Evolutionary conservation across 2,329 filamentous ascomycete genomes (phyloP).

Genomic region (Penicillium nordicum): DNA sequence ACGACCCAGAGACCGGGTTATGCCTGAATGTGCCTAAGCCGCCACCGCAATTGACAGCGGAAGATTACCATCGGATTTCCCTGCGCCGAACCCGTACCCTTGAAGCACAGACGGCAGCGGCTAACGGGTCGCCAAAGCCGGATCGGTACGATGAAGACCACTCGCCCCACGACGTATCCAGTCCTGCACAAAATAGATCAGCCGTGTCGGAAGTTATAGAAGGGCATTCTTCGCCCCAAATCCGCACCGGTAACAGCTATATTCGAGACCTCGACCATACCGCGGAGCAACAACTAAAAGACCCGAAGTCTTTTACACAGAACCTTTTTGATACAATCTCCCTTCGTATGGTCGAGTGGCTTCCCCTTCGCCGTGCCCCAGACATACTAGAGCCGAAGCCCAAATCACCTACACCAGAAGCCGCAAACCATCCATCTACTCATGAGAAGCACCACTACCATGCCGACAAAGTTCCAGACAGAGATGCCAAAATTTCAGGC

Average conservation of each 20-base stretch:
- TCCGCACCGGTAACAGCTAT: constrained; percentile 7
- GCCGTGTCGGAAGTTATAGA: neutral
- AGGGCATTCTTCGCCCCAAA: neutral
- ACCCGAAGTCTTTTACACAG: constrained; percentile 61
- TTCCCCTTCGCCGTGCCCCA: constrained; percentile 39
- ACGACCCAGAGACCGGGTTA: constrained; percentile 68
- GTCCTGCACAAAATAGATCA: neutral
- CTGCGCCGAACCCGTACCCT: constrained; percentile 34
- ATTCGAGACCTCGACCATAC: constrained; percentile 22
- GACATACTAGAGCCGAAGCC: constrained; percentile 18
- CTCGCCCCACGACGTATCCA: neutral
- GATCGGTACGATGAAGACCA: neutral
- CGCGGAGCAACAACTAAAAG: constrained; percentile 43
- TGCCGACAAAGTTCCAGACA: neutral
- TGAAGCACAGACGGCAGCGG: constrained; percentile 13
- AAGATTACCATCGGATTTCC: constrained; percentile 27
- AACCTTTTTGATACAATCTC: constrained; percentile 51
- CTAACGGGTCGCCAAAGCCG: neutral
- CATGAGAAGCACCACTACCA: constrained; percentile 1
- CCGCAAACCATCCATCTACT: neutral
- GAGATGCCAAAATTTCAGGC: constrained; percentile 8
- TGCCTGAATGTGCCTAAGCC: constrained; percentile 52
- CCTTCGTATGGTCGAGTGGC: constrained; percentile 46
- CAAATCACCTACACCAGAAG: neutral
- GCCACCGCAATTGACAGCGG: constrained; percentile 25